Base-by-base conservation (phyloP, 371 early-diverging fungal species). In the Mucor saturninus region DNA sequence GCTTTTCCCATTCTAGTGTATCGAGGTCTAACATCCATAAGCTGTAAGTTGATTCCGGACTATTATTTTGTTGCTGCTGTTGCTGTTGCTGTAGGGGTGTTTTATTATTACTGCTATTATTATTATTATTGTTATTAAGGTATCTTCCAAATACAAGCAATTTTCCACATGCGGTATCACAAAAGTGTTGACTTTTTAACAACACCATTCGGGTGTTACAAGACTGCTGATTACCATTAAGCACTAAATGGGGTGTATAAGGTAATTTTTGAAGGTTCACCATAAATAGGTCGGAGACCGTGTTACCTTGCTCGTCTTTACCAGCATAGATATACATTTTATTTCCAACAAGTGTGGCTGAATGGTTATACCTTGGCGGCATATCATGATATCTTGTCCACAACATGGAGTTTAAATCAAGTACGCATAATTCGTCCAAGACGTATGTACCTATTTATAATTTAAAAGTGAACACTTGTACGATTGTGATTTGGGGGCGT, bases 181-280 rank as follows among this genome's bases (percentile, higher is more conserved):
- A 84, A 68, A 87, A 87, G 66, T 86, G 88, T 49, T 87, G 87
- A 8, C 87, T 86, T 58, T 85, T 83, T 31, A 84, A 62, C 13
- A 86, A 64, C 9, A 83, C 84, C 55, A 86, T 80, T 21, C 79
- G 64, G 4, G 71, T 67, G 39, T 61, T 62, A 28, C 51, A 38
- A 3, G 49, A 49, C 29, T 63, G 45, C 30, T 65, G 66, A 8
- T 53, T 38, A 2, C 69, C 69, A 26, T 72, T 59, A 7, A 73
- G 60, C 10, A 79, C 65, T 14, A 74, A 64, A 39, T 75, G 77
- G 1, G 74, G 71, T 0, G 67, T 67, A 46, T 73, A 76, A 28
- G 65, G 65, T 40, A 61, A 54, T 9, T 79, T 78, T 21, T 56
- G 51, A 11, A 89, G 69, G 39, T 87, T 79, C 35, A 89, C 73